Base-by-base conservation (phyloP, 257 asterid genomes). In the Nicotiana knightiana region DNA sequence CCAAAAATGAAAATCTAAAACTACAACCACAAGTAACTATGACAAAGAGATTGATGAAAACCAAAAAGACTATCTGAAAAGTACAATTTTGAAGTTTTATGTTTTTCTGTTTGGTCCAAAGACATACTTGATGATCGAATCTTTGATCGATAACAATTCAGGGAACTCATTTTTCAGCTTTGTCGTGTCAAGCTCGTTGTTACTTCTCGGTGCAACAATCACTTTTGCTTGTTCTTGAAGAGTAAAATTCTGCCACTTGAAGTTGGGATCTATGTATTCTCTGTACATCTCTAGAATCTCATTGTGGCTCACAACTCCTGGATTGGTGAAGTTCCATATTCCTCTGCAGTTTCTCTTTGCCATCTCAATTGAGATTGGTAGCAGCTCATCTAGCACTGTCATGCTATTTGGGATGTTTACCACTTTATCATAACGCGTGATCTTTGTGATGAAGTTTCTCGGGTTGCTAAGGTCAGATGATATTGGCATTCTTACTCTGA, bases 401-500 rank as follows among this genome's bases (percentile, higher is more conserved):
- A 82, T 82, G 85, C 77, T 82, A 58, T 75, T 75, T 17, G 85
- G 85, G 5, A 82, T 82, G 77, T 87, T 85, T 2, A 87, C 88
- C 18, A 87, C 90, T 54, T 87, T 87, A 55, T 81, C 73, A 51
- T 87, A 87, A 17, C 78, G 35, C 6, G 84, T 48, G 15, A 87
- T 87, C 70, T 87, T 85, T 16, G 87, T 81, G 1, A 87, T 85
- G 71, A 87, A 87, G 66, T 87, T 87, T 55, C 86, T 73, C 0
- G 90, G 88, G 65, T 87, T 87, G 48, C 12, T 53, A 0, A 87
- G 85, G 17, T 87, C 90, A 1, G 86, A 83, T 43, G 88, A 83
- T 53, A 87, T 85, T n/a, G 90, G 88, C 88, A 85, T 87, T 58
- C 88, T 63, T 9, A 85, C 90, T 63, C 88, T 46, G 28, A 87